Evolutionary conservation across 1,139 yeast genomes (phyloP).

Genomic region (Hansenula sp.): DNA sequence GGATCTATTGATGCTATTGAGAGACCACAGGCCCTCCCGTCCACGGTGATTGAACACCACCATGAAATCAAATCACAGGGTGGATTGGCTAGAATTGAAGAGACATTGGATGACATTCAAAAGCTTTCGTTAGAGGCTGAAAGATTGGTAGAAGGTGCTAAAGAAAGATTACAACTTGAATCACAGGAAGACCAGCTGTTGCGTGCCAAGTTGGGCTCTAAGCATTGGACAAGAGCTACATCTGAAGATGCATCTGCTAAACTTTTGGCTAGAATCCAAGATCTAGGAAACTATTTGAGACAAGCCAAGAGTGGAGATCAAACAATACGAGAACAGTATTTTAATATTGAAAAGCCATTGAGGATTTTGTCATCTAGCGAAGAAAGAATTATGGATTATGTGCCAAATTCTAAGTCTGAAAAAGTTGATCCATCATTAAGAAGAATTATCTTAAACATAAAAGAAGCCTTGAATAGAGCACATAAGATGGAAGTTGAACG

Average conservation of each 20-base stretch:
- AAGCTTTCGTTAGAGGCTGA: constrained; percentile 37
- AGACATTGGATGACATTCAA: constrained; percentile 42
- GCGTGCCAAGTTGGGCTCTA: constrained; percentile 42
- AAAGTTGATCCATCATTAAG: constrained; percentile 38
- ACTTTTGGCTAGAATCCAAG: constrained; percentile 35
- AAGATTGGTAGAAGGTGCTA: constrained; percentile 40
- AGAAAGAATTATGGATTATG: constrained; percentile 34
- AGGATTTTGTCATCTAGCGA: constrained; percentile 40
- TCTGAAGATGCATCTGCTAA: constrained; percentile 37
- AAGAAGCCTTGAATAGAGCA: constrained; percentile 32
- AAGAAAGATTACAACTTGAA: constrained; percentile 45
- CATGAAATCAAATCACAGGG: constrained; percentile 53
- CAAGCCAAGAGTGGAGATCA: constrained; percentile 65
- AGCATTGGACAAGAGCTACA: constrained; percentile 42
- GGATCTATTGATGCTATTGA: constrained; percentile 62
- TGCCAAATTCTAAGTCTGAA: constrained; percentile 47
- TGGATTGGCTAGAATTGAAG: constrained; percentile 42
- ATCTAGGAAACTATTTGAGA: constrained; percentile 43
- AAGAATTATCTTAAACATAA: constrained; percentile 35
- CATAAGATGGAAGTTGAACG: constrained; percentile 29
- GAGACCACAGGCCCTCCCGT: constrained; percentile 61
- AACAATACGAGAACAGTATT: constrained; percentile 39
- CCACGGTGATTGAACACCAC: constrained; percentile 48
- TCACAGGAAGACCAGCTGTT: constrained; percentile 51
- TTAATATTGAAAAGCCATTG: constrained; percentile 38